Base-by-base conservation (phyloP, 2,329 filamentous ascomycete species). In the Cladosporium sp. region DNA sequence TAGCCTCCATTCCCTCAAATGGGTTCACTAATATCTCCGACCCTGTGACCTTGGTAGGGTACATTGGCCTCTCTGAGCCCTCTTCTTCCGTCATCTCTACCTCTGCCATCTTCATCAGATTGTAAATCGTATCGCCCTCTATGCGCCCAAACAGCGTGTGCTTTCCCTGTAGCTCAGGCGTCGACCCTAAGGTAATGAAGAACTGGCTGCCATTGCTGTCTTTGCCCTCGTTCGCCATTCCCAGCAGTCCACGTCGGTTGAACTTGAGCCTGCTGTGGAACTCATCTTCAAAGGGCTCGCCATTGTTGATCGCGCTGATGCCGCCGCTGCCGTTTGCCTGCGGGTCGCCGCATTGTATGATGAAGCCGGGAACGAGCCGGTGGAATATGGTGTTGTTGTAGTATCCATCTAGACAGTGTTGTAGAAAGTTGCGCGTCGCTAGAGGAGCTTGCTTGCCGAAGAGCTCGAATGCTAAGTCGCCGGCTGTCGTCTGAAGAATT, bases 311-410 rank as follows among this genome's bases (percentile, higher is more conserved):
- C 66, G 96, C 96, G 34, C 88, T 92, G 71, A 95, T 90, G 47
- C 94, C 94, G 58, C 94, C 94, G 67, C 90, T 87, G 12, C 93
- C 93, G 0, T 92, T 96, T 22, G 92, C 92, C 0, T 92, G 96
- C 0, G 94, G 93, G 68, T 99, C 94, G 58, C 94, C 94, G 30
- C 93, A 94, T 71, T 99, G 94, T 11, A 97, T 78, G 63, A 99
- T 90, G 74, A 99, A 99, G 54, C 89, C 89, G 0, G 92, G 90
- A 0, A 96, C 87, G 5, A 97, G 81, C 22, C 94, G 90, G 77
- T 99, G 94, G 77, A 99, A 99, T 62, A 94, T 87, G 0, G 92
- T 97, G 70, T 88, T 87, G 68, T 91, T 88, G 78, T 97, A 99
- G 79, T 97, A 97, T 66, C 92, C 92, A 72, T 99, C 92, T 66